These are phyloP conservation scores for Lagenidium giganteum DNA, from an alignment of 352 stramenopile genomes.

Conservation along the genomic window DNA sequence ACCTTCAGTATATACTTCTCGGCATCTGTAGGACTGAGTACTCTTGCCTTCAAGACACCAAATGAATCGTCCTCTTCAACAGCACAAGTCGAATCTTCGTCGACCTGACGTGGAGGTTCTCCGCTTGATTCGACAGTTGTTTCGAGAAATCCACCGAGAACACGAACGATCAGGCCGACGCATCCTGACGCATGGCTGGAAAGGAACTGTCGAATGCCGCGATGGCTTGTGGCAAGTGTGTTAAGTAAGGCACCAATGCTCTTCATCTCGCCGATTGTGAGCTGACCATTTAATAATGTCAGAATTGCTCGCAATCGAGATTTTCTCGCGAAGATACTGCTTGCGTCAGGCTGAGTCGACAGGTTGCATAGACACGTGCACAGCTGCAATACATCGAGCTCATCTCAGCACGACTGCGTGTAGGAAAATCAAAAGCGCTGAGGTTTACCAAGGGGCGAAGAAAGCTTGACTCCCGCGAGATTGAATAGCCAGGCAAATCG, in stretches of 20 bases:
- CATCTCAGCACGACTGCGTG: no score
- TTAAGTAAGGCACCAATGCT: conserved; percentile 2
- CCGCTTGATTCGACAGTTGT: conserved; percentile 1
- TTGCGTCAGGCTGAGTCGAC: background rate
- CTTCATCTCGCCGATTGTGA: conserved; percentile 8
- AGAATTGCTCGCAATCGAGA: conserved; percentile 7
- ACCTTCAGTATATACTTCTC: no score
- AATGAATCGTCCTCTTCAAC: no score
- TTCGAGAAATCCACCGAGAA: conserved; percentile 6
- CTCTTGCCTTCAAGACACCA: no score
- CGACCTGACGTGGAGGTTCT: background rate
- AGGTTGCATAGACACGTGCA: conserved; percentile 10
- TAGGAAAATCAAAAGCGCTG: no score
- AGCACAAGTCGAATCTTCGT: no score
- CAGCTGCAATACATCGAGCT: background rate
- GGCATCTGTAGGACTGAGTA: no score
- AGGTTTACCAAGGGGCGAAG: conserved; percentile 8
- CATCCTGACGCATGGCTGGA: conserved; percentile 1
- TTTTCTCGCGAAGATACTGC: conserved; percentile 3
- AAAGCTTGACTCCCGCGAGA: conserved; percentile 4
- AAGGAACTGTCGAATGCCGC: conserved; percentile 9
- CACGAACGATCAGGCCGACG: background rate
- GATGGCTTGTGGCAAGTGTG: background rate
- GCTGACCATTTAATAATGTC: background rate
- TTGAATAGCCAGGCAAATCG: conserved; percentile 3